Conservation (phyloP, 345 rosid genomes). For the Eucalyptus pauciflora region DNA sequence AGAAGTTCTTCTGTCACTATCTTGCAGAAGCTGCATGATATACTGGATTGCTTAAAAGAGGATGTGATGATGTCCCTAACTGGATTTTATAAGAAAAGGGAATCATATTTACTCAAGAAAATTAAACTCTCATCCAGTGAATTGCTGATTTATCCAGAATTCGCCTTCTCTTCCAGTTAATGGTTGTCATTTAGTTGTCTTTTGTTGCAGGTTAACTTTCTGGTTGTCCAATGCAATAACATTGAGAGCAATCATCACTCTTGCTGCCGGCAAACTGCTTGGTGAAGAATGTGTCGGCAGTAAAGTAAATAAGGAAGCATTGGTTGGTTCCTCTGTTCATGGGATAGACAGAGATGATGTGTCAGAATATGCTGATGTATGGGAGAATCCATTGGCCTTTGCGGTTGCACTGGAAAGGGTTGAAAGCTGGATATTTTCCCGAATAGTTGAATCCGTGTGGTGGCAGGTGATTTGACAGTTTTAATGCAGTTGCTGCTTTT, state of each 20-base stretch:
- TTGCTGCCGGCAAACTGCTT: slow-evolving; percentile 18
- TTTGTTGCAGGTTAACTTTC: slow-evolving; percentile 63
- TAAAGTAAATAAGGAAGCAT: not conserved
- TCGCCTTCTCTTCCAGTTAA: not conserved
- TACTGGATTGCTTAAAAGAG: not conserved
- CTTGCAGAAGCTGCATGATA: not conserved
- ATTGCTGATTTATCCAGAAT: not conserved
- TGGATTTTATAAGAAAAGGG: not conserved
- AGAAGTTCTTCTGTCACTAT: not conserved
- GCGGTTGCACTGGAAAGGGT: slow-evolving; percentile 62
- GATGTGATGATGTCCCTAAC: not conserved
- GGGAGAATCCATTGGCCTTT: slow-evolving; percentile 57
- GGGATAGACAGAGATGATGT: not conserved
- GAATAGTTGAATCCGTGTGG: slow-evolving; percentile 84
- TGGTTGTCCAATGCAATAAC: slow-evolving; percentile 85
- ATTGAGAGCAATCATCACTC: slow-evolving; percentile 56
- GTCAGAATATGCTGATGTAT: slow-evolving; percentile 22
- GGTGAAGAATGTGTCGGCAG: not conserved
- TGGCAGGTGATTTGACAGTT: slow-evolving; percentile 63
- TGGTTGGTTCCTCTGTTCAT: not conserved
- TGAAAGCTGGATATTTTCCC: slow-evolving; percentile 85
- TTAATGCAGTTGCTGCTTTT: not conserved
- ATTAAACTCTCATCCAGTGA: not conserved
- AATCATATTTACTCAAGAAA: not conserved
- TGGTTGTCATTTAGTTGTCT: not conserved